These are phyloP conservation scores for Leptodermis oblonga DNA, from an alignment of 257 asterid species.

Conservation along the genomic window DNA sequence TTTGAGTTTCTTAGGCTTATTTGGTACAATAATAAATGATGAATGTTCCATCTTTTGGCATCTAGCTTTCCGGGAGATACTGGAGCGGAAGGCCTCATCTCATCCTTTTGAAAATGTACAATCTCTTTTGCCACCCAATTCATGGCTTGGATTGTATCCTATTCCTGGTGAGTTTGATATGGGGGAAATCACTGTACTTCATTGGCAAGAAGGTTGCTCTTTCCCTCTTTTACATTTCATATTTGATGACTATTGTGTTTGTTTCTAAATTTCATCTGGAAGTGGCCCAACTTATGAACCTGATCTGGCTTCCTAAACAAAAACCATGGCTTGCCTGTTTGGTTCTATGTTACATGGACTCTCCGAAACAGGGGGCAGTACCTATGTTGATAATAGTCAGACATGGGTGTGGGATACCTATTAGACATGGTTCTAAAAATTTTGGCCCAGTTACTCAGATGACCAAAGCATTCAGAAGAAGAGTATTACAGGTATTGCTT, in stretches of 20 bases:
- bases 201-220: neutral
- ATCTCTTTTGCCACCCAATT: conserved; percentile 71
- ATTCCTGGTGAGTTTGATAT: conserved; percentile 59
- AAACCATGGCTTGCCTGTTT: neutral
- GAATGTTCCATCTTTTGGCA: conserved; percentile 17
- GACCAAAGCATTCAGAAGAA: no score
- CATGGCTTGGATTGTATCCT: conserved; percentile 86
- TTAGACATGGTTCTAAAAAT: no score
- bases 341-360: no score
- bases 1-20: conserved; percentile 14
- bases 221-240: neutral
- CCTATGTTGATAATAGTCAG: no score
- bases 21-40: conserved; percentile 6
- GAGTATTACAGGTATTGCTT: no score
- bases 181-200: neutral
- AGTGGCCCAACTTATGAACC: neutral
- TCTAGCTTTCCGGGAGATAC: conserved; percentile 83
- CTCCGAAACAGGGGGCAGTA: no score
- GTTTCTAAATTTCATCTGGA: neutral
- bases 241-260: neutral
- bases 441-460: no score
- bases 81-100: conserved; percentile 88
- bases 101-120: conserved; percentile 95
- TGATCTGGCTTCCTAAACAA: neutral
- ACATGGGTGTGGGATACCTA: no score